Evolutionary conservation across 1,284 basidiomycete species (phyloP).

Genomic region (Xerocomus amazonicus): DNA sequence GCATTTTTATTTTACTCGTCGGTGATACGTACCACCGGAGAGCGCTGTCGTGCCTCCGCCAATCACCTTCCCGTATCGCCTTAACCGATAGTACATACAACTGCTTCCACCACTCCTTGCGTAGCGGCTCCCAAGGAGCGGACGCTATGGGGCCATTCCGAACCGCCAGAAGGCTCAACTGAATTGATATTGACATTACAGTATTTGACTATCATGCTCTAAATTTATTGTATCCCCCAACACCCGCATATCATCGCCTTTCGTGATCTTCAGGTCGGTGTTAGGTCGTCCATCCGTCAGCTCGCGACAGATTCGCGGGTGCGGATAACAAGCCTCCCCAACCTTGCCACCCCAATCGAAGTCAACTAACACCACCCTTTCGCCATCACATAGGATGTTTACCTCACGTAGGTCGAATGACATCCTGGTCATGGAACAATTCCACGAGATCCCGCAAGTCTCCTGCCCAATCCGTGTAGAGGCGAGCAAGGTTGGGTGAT

Average conservation of each 20-base stretch:
- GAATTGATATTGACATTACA: too few species aligned
- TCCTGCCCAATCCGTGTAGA: neutral
- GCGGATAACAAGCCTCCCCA: neutral
- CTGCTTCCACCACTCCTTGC: too few species aligned
- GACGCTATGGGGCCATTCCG: too few species aligned
- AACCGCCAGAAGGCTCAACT: too few species aligned
- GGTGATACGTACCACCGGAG: constrained; percentile 38
- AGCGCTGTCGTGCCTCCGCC: too few species aligned
- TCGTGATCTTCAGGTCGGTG: neutral
- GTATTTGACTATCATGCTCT: too few species aligned
- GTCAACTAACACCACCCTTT: neutral
- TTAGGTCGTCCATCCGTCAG: neutral
- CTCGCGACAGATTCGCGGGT: neutral
- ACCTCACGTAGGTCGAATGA: neutral
- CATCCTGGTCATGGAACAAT: neutral
- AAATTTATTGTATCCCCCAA: neutral
- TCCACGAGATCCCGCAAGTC: neutral
- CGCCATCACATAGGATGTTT: neutral
- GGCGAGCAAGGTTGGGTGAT: neutral
- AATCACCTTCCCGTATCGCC: too few species aligned
- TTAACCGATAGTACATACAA: too few species aligned
- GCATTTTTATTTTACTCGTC: constrained; percentile 44
- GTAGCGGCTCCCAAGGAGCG: too few species aligned
- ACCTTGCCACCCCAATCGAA: neutral
- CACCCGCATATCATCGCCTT: neutral